phyloP scores from a whole-genome alignment of 2,329 filamentous ascomycete genomes.

The Colletotrichum gloeosporioides region DNA sequence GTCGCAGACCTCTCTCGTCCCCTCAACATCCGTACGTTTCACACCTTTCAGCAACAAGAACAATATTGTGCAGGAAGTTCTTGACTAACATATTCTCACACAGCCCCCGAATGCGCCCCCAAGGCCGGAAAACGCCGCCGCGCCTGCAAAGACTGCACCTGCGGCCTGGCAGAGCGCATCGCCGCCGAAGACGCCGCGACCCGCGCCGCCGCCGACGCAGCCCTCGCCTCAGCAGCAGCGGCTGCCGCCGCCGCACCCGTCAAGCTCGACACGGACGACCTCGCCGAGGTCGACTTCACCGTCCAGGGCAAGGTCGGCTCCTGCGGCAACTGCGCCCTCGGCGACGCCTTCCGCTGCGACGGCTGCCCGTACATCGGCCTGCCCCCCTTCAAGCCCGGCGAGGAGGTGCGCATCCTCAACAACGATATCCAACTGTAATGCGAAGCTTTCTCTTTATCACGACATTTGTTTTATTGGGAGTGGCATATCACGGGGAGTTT shows the following conservation, averaged over 20 bases:
- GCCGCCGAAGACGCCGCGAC: constrained; percentile 61
- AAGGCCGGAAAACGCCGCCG: constrained; percentile 87
- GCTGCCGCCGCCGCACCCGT: constrained; percentile 56
- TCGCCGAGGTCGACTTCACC: constrained; percentile 93
- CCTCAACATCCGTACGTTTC: constrained; percentile 80
- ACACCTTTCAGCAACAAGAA: too few relatives aligned
- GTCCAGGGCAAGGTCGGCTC: constrained; percentile 96
- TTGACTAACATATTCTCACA: constrained; percentile 26
- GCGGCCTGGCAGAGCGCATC: constrained; percentile 80
- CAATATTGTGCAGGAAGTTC: too few relatives aligned
- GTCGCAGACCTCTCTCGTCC: constrained; percentile 83
- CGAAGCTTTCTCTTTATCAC: neutral
- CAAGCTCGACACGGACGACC: constrained; percentile 75
- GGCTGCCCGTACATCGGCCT: constrained; percentile 85
- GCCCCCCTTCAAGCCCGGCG: constrained; percentile 94
- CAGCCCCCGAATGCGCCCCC: constrained; percentile 84
- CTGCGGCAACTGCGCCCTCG: constrained; percentile 92
- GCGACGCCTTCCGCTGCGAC: constrained; percentile 84
- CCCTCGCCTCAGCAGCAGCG: constrained; percentile 75
- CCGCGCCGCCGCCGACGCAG: constrained; percentile 66
- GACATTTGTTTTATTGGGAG: neutral
- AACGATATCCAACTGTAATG: constrained; percentile 80
- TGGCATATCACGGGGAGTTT: neutral
- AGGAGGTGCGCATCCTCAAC: constrained; percentile 88
- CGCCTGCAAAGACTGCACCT: constrained; percentile 85